Conservation (phyloP, 2,329 filamentous ascomycete genomes). For the Chrysosphaeria jannelii region DNA sequence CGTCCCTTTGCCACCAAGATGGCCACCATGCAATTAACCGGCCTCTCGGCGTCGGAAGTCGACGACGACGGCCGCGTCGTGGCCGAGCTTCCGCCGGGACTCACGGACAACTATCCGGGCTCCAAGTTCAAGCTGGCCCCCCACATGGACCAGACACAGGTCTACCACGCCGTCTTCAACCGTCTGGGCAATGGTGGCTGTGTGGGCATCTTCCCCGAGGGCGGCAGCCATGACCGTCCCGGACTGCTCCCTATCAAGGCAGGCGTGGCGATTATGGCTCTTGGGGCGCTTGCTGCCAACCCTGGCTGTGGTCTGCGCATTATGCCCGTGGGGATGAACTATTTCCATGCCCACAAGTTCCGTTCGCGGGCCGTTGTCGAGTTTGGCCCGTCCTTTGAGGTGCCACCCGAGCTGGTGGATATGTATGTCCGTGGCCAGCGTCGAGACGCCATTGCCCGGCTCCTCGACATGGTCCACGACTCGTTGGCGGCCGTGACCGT, state of each 20-base stretch:
- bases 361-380: constrained; percentile 85
- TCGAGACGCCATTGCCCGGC: constrained; percentile 57
- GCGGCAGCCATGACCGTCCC: constrained; percentile 80
- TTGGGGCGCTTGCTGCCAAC: constrained; percentile 61
- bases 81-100: constrained; percentile 20
- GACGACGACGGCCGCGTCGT: constrained; percentile 32
- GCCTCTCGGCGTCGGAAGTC: constrained; percentile 30
- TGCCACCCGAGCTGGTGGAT: constrained; percentile 53
- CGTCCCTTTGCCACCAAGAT: constrained; percentile 56
- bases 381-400: constrained; percentile 69
- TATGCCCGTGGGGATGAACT: constrained; percentile 95
- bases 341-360: constrained; percentile 97
- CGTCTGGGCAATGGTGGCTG: constrained; percentile 58
- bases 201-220: constrained; percentile 90
- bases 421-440: constrained; percentile 62
- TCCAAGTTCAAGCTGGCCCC: constrained; percentile 68
- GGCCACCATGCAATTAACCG: constrained; percentile 54
- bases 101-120: no score
- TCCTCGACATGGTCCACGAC: constrained; percentile 68
- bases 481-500: constrained; percentile 69
- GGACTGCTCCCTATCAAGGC: constrained; percentile 82
- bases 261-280: constrained; percentile 90
- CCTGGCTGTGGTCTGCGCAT: constrained; percentile 78
- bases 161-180: constrained; percentile 79
- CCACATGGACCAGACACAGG: constrained; percentile 76